phyloP scores from a whole-genome alignment of 1,284 basidiomycete genomes.

The Spongispora temasekensis region DNA sequence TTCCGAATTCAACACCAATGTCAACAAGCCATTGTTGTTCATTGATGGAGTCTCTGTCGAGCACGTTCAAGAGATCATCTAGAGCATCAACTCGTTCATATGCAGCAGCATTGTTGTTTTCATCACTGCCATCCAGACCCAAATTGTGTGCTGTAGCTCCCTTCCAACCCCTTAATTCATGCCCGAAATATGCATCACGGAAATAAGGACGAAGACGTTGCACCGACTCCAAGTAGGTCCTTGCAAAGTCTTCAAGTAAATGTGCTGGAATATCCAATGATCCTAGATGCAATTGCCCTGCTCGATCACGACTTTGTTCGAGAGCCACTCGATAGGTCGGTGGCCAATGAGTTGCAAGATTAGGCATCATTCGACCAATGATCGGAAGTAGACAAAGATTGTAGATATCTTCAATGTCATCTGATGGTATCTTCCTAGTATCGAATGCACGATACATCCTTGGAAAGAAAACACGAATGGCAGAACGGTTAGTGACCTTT shows the following conservation, averaged over 20 bases:
- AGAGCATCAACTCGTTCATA: background rate
- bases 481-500: background rate
- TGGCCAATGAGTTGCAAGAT: background rate
- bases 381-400: background rate
- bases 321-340: background rate
- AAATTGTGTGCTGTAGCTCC: conserved; percentile 1
- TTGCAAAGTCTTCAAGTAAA: background rate
- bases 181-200: conserved; percentile 9
- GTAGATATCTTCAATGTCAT: background rate
- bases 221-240: background rate
- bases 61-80: background rate
- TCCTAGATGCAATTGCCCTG: background rate
- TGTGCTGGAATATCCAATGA: background rate
- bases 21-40: background rate
- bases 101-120: background rate
- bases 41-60: background rate
- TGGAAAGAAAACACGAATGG: background rate
- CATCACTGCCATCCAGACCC: background rate
- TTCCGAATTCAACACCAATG: background rate
- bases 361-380: background rate
- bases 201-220: conserved; percentile 1
- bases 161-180: conserved; percentile 16
- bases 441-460: background rate
- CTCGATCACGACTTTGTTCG: background rate
- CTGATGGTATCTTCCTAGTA: background rate